Evolutionary conservation across 768 basidiomycete species (phyloP).

Genomic region (Pleurotus cornucopiae): DNA sequence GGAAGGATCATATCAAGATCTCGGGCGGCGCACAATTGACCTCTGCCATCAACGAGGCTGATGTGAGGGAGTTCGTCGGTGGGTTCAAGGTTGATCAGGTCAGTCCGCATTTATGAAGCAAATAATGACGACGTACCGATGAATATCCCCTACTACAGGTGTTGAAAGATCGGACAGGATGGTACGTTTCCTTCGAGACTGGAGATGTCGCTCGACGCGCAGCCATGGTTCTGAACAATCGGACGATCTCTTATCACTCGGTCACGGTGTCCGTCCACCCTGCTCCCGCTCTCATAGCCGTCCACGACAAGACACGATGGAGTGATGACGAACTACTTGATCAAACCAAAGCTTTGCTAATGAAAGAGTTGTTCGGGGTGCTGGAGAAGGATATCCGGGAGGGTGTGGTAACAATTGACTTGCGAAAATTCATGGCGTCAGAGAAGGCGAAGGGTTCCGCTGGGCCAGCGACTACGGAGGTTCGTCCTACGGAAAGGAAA

Average conservation of each 20-base stretch:
- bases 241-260: conserved; percentile 54
- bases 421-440: conserved; percentile 50
- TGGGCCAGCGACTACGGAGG: conserved; percentile 18
- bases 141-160: conserved; percentile 37
- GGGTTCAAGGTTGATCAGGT: conserved; percentile 74
- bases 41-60: conserved; percentile 56
- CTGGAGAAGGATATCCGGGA: conserved; percentile 67
- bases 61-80: conserved; percentile 64
- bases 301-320: conserved; percentile 44
- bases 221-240: conserved; percentile 55
- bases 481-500: conserved; percentile 29
- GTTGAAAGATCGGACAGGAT: conserved; percentile 62
- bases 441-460: conserved; percentile 38
- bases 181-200: conserved; percentile 79
- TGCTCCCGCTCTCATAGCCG: conserved; percentile 30
- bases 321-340: conserved; percentile 48
- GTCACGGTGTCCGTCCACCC: conserved; percentile 52
- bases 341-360: conserved; percentile 50
- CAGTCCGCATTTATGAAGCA: conserved; percentile 22
- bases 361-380: conserved; percentile 48
- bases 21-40: conserved; percentile 43
- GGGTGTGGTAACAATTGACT: conserved; percentile 48
- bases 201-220: conserved; percentile 63
- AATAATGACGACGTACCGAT: conserved; percentile 8
- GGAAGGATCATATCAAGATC: conserved; percentile 62